Evolutionary conservation across 2,329 filamentous ascomycete genomes (phyloP).

Genomic region (Akanthomyces lecanii): DNA sequence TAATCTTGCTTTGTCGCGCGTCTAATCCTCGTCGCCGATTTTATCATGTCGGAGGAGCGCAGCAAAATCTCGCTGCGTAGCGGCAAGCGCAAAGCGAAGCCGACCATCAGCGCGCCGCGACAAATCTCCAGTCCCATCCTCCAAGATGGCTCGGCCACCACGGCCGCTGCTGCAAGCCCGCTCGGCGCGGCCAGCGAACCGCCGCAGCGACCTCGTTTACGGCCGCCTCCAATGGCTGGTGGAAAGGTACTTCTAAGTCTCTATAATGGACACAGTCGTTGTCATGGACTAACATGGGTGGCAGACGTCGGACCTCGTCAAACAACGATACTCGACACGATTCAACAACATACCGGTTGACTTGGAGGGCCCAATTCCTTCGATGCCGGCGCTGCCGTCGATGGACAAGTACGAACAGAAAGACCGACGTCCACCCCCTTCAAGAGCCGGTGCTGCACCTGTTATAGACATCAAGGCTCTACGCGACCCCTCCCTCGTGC

Average conservation of each 20-base stretch:
- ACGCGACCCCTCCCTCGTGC: constrained; percentile 70
- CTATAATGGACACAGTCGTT: background rate
- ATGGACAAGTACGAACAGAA: constrained; percentile 54
- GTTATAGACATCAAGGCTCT: constrained; percentile 73
- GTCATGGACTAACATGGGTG: constrained; percentile 14
- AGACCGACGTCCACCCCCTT: constrained; percentile 50
- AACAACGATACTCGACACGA: constrained; percentile 88
- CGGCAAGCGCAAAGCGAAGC: constrained; percentile 59
- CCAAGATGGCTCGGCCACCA: constrained; percentile 38
- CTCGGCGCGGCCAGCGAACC: constrained; percentile 22
- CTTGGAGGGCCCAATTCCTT: constrained; percentile 63
- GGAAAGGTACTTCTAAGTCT: constrained; percentile 47
- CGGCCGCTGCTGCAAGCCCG: constrained; percentile 26
- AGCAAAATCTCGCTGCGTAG: constrained; percentile 60
- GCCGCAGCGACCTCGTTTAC: constrained; percentile 38
- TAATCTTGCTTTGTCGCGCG: background rate
- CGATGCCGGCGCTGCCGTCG: constrained; percentile 64
- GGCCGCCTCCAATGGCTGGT: constrained; percentile 47
- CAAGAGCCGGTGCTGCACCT: constrained; percentile 53
- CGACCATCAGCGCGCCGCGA: constrained; percentile 57
- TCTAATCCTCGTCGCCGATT: background rate
- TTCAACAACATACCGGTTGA: constrained; percentile 75
- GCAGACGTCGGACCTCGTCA: constrained; percentile 77
- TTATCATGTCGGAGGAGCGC: constrained; percentile 57
- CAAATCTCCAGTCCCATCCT: constrained; percentile 60